A percentile compares a stretch with the other conserved stretches of the same genome.
These are phyloP conservation scores for Przewalskia tangutica DNA, from an alignment of 257 asterid genomes.

Conservation along the genomic window DNA sequence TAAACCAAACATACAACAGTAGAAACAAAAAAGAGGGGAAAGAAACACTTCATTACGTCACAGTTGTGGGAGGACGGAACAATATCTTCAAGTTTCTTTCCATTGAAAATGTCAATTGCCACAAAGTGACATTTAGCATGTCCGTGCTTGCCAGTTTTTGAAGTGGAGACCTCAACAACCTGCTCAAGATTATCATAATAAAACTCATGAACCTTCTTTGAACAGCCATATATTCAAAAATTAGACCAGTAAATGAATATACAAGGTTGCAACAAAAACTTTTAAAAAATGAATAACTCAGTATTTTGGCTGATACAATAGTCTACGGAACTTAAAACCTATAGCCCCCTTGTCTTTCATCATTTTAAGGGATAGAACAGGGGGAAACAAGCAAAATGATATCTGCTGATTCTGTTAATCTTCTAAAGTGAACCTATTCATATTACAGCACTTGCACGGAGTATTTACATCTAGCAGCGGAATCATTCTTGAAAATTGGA, in stretches of 20 bases:
- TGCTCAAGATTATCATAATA: conserved; percentile 2
- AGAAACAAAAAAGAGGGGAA: not conserved
- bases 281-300: not conserved
- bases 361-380: not conserved
- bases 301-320: not conserved
- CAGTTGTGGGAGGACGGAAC: conserved; percentile 47
- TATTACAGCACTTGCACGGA: not conserved
- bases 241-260: not conserved
- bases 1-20: not conserved
- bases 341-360: no score
- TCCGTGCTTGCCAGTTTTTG: conserved; percentile 51
- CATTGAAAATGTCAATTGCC: conserved; percentile 41
- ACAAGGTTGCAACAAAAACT: not conserved
- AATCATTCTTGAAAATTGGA: not conserved
- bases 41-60: conserved; percentile 24
- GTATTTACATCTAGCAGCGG: not conserved
- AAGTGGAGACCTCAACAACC: conserved; percentile 57
- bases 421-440: not conserved
- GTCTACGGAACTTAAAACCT: not conserved
- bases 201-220: not conserved
- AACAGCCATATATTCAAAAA: not conserved
- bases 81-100: conserved; percentile 45
- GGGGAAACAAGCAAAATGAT: not conserved
- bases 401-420: not conserved
- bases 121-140: conserved; percentile 52